Conservation (phyloP, 2,329 filamentous ascomycete genomes). For the Metarhizium brunneum region DNA sequence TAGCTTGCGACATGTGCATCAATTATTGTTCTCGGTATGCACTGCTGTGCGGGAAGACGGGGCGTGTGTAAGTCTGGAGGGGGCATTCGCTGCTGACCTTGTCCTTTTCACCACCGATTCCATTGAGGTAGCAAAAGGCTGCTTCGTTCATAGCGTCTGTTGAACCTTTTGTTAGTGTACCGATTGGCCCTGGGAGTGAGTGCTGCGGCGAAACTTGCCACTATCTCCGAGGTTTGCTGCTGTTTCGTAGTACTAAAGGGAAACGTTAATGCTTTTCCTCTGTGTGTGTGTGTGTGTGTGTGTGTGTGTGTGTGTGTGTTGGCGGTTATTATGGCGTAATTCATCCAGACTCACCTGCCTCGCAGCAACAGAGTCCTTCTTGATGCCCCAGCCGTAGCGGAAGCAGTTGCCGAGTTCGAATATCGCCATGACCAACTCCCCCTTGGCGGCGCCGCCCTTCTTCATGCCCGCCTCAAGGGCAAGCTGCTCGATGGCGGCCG, state of each 20-base stretch:
- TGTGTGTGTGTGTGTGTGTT: too few relatives aligned
- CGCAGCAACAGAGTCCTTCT: conserved; percentile 77
- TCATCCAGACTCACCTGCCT: conserved; percentile 45
- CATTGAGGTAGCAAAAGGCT: conserved; percentile 91
- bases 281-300: too few relatives aligned
- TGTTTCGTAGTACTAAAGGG: conserved; percentile 81
- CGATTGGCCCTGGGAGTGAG: not conserved
- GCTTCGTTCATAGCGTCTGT: conserved; percentile 94
- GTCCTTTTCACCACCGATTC: conserved; percentile 96
- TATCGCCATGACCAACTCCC: conserved; percentile 90
- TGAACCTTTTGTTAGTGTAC: conserved; percentile 4
- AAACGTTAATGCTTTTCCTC: not conserved
- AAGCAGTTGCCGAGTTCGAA: conserved; percentile 93
- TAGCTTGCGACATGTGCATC: not conserved
- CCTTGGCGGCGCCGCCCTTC: conserved; percentile 90
- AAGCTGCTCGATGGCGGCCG: conserved; percentile 74
- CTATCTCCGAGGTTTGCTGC: conserved; percentile 93
- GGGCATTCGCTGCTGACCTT: conserved; percentile 59
- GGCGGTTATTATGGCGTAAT: too few relatives aligned
- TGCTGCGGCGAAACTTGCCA: conserved; percentile 31
- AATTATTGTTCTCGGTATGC: conserved; percentile 4
- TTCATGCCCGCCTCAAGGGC: conserved; percentile 81
- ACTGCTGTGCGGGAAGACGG: conserved; percentile 3
- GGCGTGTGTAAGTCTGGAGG: not conserved
- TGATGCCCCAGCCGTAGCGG: conserved; percentile 87